Base-by-base conservation (phyloP, 805 yeast species). In the Brettanomyces sp. region DNA sequence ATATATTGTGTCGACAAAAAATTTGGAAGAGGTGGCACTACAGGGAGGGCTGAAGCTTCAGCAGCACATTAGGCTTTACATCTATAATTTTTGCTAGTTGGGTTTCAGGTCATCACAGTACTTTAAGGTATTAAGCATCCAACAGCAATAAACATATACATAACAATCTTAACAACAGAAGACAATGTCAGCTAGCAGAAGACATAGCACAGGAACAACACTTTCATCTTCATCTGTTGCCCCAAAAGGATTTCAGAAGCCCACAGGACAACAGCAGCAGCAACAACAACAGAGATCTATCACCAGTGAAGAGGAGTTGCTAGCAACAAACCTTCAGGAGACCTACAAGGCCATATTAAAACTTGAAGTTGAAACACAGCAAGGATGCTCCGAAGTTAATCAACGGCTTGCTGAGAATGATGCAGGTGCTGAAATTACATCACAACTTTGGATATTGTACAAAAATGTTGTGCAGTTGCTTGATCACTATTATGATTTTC, bases 311-410 rank as follows among this genome's bases (percentile, higher is more conserved):
- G 85, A 79, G 58, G 84, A 77, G 53, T 77, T 77, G 43, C 65
- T 84, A 41, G 86, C 86, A 2, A 70, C 82, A 2, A 82, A 82
- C 57, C 60, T 84, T 24, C 87, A 84, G 60, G 89, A 83, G 56
- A 81, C 88, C 3, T 84, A 83, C 60, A 81, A 82, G 54, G 69
- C 75, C 43, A 84, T 83, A 37, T 79, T 83, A 41, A 76, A 77
- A 51, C 72, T 76, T 50, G 90, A 83, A 64, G 79, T 78, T 47
- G 77, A 77, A 46, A 77, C 83, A 21, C 89, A 82, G 58, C 82
- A 80, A 51, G 79, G 80, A 50, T 85, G 88, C 57, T 70, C 77
- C 57, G 73, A 79, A 57, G 62, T 74, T 62, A 64, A 83, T 65
- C 57, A 73, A 63, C 59, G 80, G 67, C 55, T 84, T 43, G 51